phyloP scores from a whole-genome alignment of 2,329 filamentous ascomycete genomes.

The Chalaropsis ovoidea region DNA sequence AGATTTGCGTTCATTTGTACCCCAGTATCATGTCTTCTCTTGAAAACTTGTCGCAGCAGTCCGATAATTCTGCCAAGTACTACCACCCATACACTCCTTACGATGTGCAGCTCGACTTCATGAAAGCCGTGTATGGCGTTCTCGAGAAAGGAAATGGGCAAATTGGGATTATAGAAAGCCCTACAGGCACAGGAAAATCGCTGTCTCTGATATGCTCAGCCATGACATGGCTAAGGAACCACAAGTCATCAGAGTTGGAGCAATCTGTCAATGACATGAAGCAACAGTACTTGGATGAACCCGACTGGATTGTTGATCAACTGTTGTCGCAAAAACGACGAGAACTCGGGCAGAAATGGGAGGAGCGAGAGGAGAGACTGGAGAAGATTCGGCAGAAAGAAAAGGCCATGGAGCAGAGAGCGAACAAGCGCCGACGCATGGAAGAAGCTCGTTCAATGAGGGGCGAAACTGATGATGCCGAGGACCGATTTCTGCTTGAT shows the following conservation, averaged over 20 bases:
- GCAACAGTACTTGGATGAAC: constrained; percentile 52
- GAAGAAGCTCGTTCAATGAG: constrained; percentile 31
- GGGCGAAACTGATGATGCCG: constrained; percentile 39
- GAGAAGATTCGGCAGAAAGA: constrained; percentile 54
- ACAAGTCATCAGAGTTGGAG: constrained; percentile 55
- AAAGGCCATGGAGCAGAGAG: constrained; percentile 45
- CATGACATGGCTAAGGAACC: constrained; percentile 79
- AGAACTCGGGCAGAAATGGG: constrained; percentile 55
- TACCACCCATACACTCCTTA: constrained; percentile 84
- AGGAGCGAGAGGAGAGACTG: constrained; percentile 64
- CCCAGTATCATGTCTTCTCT: neutral
- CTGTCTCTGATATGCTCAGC: constrained; percentile 82
- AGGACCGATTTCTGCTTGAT: constrained; percentile 64
- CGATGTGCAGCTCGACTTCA: constrained; percentile 77
- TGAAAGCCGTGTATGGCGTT: constrained; percentile 70
- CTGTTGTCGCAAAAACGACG: constrained; percentile 58
- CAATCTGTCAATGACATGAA: constrained; percentile 40
- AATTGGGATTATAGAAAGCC: constrained; percentile 81
- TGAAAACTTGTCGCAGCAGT: neutral
- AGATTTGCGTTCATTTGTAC: neutral
- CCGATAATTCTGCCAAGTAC: constrained; percentile 46
- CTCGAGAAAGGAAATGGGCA: constrained; percentile 61
- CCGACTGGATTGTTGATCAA: constrained; percentile 75
- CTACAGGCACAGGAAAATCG: constrained; percentile 88
- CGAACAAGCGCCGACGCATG: constrained; percentile 39